These are phyloP conservation scores for Apiospora malaysiana DNA, from an alignment of 2,329 filamentous ascomycete genomes.

Conservation along the genomic window DNA sequence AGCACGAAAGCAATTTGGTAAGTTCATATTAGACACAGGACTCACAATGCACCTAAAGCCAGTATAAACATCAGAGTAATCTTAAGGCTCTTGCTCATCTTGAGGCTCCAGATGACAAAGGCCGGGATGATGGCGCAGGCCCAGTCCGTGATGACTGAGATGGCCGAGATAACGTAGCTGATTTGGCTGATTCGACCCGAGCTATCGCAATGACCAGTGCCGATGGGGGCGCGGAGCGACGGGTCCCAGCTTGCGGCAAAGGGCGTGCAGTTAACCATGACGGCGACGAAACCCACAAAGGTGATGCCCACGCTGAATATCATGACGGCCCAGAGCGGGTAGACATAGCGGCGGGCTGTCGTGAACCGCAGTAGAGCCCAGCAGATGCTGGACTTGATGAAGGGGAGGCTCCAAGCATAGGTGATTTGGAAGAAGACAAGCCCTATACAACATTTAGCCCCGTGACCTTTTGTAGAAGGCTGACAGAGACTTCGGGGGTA, in stretches of 20 bases:
- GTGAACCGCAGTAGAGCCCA: conserved; percentile 30
- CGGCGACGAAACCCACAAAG: conserved; percentile 22
- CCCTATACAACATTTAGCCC: conserved; percentile 12
- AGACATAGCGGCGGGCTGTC: conserved; percentile 26
- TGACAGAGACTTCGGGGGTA: too few relatives aligned
- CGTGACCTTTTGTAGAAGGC: too few relatives aligned
- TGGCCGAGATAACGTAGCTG: conserved; percentile 23
- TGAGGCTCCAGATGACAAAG: background rate
- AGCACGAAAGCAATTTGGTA: conserved; percentile 20
- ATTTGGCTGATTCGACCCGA: background rate
- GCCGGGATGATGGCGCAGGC: background rate
- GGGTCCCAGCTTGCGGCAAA: conserved; percentile 28
- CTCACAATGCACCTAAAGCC: conserved; percentile 20
- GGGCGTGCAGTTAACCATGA: conserved; percentile 27
- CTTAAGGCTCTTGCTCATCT: background rate
- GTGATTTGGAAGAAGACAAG: conserved; percentile 25
- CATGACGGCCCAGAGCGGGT: conserved; percentile 30
- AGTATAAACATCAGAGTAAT: background rate
- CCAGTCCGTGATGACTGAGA: conserved; percentile 26
- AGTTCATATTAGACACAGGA: conserved; percentile 26
- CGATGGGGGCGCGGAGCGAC: background rate
- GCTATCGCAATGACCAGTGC: conserved; percentile 18
- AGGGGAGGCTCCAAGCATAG: conserved; percentile 27
- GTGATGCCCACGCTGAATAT: conserved; percentile 25
- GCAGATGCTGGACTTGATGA: conserved; percentile 31